A percentile compares a stretch with the other conserved stretches of the same genome.
Conservation (phyloP, 2,329 filamentous ascomycete species). For the Huntiella omanensis region DNA sequence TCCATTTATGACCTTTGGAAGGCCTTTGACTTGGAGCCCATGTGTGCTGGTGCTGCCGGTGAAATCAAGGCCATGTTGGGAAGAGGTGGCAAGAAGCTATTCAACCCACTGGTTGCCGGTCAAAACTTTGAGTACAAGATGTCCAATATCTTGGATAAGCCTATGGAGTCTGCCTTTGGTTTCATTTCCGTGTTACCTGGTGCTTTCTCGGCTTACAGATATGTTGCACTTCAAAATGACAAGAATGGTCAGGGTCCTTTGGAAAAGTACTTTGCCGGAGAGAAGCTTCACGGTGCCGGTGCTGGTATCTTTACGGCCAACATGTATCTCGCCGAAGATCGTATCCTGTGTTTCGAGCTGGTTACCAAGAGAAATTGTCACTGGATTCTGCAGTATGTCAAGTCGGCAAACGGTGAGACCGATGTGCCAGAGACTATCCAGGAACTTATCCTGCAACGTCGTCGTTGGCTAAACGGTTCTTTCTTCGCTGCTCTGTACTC, state of each 20-base stretch:
- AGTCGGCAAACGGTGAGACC: slow-evolving; percentile 89
- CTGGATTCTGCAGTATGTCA: slow-evolving; percentile 97
- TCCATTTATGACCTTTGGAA: slow-evolving; percentile 99
- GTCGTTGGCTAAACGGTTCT: slow-evolving; percentile 92
- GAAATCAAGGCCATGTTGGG: slow-evolving; percentile 98
- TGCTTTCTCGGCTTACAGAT: slow-evolving; percentile 96
- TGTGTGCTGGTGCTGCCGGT: slow-evolving; percentile 92
- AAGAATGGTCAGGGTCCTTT: slow-evolving; percentile 83
- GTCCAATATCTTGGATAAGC: slow-evolving; percentile 98
- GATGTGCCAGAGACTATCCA: slow-evolving; percentile 90
- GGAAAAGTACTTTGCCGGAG: slow-evolving; percentile 92
- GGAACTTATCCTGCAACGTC: slow-evolving; percentile 85
- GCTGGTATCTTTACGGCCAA: slow-evolving; percentile 97
- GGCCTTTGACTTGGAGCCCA: slow-evolving; percentile 90
- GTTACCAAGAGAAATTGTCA: slow-evolving; percentile 94
- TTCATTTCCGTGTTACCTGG: slow-evolving; percentile 95
- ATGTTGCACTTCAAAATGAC: slow-evolving; percentile 86
- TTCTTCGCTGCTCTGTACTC: slow-evolving; percentile 97
- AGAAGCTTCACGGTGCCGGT: slow-evolving; percentile 82
- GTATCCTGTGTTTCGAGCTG: slow-evolving; percentile 84
- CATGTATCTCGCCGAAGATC: slow-evolving; percentile 82
- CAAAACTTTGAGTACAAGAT: slow-evolving; percentile 99
- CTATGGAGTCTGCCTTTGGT: slow-evolving; percentile 87
- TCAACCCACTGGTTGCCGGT: slow-evolving; percentile 86
- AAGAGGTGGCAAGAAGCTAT: slow-evolving; percentile 61